Percentiles rank a stretch among this genome's conserved stretches.
These are phyloP conservation scores for Paramecium octaurelia DNA, from an alignment of 73 alveolate genomes.

Conservation along the genomic window DNA sequence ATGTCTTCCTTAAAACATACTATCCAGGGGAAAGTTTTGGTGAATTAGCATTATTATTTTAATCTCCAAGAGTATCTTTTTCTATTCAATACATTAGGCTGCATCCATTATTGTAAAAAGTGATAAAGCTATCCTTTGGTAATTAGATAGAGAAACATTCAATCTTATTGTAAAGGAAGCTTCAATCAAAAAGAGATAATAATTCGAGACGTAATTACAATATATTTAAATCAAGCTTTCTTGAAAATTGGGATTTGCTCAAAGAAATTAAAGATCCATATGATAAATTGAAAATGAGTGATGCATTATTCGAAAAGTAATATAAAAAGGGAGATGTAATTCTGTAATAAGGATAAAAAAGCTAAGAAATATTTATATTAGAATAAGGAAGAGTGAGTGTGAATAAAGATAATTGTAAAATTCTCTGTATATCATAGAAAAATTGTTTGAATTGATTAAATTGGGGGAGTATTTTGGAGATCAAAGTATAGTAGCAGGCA, in stretches of 20 bases:
- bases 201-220: constrained; percentile 69
- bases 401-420: neutral
- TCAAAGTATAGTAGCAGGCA: neutral
- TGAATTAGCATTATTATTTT: constrained; percentile 88
- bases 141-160: constrained; percentile 90
- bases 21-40: constrained; percentile 95
- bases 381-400: constrained; percentile 19
- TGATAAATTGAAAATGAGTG: constrained; percentile 70
- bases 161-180: constrained; percentile 92
- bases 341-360: neutral
- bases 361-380: neutral
- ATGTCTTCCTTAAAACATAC: constrained; percentile 70
- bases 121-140: constrained; percentile 68
- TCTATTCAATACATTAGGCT: neutral
- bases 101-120: constrained; percentile 83
- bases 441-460: neutral
- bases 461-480: constrained; percentile 55
- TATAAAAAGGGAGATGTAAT: constrained; percentile 52
- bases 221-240: neutral
- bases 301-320: constrained; percentile 30
- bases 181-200: constrained; percentile 86
- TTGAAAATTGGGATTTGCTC: constrained; percentile 74
- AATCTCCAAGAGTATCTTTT: constrained; percentile 85
- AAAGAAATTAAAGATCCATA: constrained; percentile 81
- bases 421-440: neutral